These are phyloP conservation scores for Ustilago trichophora DNA, from an alignment of 1,284 basidiomycete species.

Conservation along the genomic window DNA sequence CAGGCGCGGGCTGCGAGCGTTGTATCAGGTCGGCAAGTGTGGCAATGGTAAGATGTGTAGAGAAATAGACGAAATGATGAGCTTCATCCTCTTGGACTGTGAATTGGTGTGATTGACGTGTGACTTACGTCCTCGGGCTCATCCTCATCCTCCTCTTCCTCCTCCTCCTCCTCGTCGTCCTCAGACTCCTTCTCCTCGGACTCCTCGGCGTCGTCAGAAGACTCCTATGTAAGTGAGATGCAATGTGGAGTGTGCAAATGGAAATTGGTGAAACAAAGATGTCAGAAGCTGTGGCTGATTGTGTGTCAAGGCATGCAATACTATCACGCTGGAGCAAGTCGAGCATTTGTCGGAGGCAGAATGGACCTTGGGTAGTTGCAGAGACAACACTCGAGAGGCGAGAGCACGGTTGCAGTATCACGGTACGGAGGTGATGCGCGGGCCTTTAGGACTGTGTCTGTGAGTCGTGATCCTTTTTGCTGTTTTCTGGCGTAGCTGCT, in stretches of 20 bases:
- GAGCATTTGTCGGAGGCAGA: too few species aligned
- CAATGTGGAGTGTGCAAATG: neutral
- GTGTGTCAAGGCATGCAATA: too few species aligned
- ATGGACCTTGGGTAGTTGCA: too few species aligned
- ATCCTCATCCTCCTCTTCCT: slow-evolving; percentile 41
- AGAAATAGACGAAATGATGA: neutral
- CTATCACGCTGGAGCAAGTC: neutral
- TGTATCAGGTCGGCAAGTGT: too few species aligned
- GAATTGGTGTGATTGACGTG: neutral
- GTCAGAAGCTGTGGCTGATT: slow-evolving; percentile 3
- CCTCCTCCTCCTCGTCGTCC: slow-evolving; percentile 41
- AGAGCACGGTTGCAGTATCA: too few species aligned
- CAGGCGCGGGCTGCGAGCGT: slow-evolving; percentile 39
- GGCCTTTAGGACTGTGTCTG: too few species aligned
- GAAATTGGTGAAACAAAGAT: neutral
- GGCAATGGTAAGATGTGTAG: neutral
- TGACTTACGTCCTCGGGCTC: slow-evolving; percentile 64
- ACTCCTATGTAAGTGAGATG: slow-evolving; percentile 17
- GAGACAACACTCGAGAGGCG: too few species aligned
- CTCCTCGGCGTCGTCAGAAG: slow-evolving; percentile 37
- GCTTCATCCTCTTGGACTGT: neutral
- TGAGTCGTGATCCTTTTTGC: too few species aligned
- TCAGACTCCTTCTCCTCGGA: slow-evolving; percentile 50
- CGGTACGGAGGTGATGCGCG: too few species aligned
- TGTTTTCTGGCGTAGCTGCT: too few species aligned